These are phyloP conservation scores for Fusarium protoensiforme DNA, from an alignment of 2,329 filamentous ascomycete genomes.

Conservation along the genomic window DNA sequence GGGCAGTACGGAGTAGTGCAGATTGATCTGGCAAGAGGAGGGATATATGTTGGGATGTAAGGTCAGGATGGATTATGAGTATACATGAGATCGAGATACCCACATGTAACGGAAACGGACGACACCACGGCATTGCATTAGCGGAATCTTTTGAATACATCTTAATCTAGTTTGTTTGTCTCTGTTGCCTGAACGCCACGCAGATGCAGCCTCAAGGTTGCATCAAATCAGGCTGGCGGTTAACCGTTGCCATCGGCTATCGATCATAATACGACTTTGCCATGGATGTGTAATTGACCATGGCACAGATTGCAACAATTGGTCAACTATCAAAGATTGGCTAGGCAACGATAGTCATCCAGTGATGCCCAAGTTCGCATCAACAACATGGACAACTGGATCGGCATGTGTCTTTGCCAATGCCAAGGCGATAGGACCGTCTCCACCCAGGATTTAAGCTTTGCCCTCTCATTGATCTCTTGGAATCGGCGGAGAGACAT, in stretches of 20 bases:
- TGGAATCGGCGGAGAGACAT: conserved; percentile 11
- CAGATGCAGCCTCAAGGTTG: conserved; percentile 10
- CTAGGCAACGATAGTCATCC: neutral
- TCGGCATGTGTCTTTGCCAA: neutral
- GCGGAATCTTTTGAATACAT: conserved; percentile 1
- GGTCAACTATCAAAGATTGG: neutral
- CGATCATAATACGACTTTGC: neutral
- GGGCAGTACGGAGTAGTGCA: neutral
- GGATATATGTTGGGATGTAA: conserved; percentile 5
- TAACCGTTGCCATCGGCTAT: neutral
- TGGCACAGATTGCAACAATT: neutral
- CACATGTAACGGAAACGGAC: conserved; percentile 17
- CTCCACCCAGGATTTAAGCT: conserved; percentile 2
- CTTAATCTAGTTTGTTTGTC: neutral
- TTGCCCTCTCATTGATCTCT: conserved; percentile 1
- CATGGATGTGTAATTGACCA: neutral
- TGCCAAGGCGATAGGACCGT: neutral
- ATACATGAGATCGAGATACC: conserved; percentile 34
- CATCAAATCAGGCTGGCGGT: neutral
- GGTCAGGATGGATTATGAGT: conserved; percentile 20
- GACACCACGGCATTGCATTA: conserved; percentile 2
- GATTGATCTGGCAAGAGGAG: conserved; percentile 7
- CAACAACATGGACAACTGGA: neutral
- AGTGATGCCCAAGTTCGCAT: neutral
- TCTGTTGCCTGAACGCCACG: neutral